Conservation (phyloP, 2,329 filamentous ascomycete genomes). For the Apiospora arundinis region DNA sequence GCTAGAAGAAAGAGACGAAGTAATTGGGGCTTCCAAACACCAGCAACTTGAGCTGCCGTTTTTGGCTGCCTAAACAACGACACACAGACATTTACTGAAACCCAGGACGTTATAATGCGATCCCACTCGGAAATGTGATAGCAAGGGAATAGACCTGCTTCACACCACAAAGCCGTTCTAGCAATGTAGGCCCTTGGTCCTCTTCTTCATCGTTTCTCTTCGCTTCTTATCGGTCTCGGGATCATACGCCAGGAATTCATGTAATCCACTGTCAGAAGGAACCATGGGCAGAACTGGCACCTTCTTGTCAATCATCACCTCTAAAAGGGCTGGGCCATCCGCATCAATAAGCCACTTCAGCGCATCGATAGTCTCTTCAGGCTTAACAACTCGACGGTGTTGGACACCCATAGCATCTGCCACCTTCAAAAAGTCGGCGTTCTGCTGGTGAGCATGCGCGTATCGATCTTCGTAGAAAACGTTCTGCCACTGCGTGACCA, state of each 20-base stretch:
- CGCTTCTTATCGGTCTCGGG: slow-evolving; percentile 44
- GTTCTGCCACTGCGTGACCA: slow-evolving; percentile 99
- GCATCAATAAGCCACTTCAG: slow-evolving; percentile 88
- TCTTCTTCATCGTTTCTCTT: slow-evolving; percentile 50
- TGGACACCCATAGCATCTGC: slow-evolving; percentile 90
- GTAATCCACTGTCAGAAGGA: slow-evolving; percentile 81
- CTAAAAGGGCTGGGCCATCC: slow-evolving; percentile 88
- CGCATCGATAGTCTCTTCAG: slow-evolving; percentile 77
- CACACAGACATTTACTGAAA: slow-evolving; percentile 1
- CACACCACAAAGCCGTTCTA: slow-evolving; percentile 38
- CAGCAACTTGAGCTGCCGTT: no score
- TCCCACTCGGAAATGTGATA: not conserved
- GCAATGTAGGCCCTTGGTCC: slow-evolving; percentile 40
- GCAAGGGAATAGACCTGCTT: not conserved
- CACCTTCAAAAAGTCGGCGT: slow-evolving; percentile 95
- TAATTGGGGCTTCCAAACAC: no score
- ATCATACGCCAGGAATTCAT: slow-evolving; percentile 93
- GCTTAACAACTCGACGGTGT: slow-evolving; percentile 72
- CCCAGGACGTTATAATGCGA: slow-evolving; percentile 1
- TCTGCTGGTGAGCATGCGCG: slow-evolving; percentile 90
- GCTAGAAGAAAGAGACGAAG: no score
- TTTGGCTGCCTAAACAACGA: no score
- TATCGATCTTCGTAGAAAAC: slow-evolving; percentile 96
- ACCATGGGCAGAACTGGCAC: slow-evolving; percentile 98
- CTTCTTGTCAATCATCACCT: slow-evolving; percentile 91